Evolutionary conservation across 345 rosid species (phyloP).

Genomic region (Boechera retrofracta): DNA sequence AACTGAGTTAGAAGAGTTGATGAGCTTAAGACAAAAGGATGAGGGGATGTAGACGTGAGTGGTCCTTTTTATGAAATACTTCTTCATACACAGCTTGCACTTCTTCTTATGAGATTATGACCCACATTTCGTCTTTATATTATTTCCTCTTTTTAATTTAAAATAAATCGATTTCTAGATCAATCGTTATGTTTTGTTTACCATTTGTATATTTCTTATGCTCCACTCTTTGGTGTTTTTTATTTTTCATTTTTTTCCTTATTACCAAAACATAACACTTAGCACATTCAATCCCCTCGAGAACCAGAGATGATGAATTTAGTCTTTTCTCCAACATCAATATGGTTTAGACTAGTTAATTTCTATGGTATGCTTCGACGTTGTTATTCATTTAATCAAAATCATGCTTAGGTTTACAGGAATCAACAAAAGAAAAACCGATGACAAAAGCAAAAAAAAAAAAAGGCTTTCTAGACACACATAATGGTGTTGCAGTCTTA

Average conservation of each 20-base stretch:
- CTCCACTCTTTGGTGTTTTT: conserved; percentile 25
- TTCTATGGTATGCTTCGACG: too few species aligned
- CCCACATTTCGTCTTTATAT: conserved; percentile 26
- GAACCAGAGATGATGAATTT: too few species aligned
- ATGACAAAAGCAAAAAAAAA: not conserved
- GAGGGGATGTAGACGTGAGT: conserved; percentile 37
- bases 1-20: conserved; percentile 23
- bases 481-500: not conserved
- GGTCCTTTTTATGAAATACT: conserved; percentile 24
- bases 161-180: conserved; percentile 21
- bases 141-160: not conserved
- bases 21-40: conserved; percentile 35
- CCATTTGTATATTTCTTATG: conserved; percentile 14
- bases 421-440: not conserved
- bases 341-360: too few species aligned
- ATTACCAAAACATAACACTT: not conserved
- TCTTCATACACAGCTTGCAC: conserved; percentile 44
- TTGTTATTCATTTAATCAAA: not conserved
- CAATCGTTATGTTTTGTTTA: conserved; percentile 27
- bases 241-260: not conserved
- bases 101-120: conserved; percentile 38
- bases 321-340: too few species aligned
- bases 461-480: not conserved
- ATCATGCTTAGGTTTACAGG: not conserved
- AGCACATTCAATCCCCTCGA: too few species aligned